Conservation (phyloP, 768 basidiomycete genomes). For the Russula lepida region DNA sequence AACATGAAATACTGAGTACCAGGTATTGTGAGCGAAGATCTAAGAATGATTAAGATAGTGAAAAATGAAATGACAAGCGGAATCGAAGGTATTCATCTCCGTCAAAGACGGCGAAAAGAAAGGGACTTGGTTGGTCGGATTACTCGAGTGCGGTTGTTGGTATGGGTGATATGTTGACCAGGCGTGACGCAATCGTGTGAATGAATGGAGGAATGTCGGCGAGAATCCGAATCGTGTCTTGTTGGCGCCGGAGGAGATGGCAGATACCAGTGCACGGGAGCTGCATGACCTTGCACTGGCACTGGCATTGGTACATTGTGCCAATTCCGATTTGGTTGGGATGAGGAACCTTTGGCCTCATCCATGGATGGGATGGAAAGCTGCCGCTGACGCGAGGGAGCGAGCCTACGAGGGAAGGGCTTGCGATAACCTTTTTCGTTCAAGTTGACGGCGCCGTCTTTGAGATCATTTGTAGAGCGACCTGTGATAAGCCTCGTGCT, state of each 20-base stretch:
- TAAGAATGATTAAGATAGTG: not conserved
- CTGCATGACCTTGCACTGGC: not conserved
- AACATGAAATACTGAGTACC: not conserved
- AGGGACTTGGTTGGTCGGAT: not conserved
- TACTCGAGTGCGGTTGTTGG: not conserved
- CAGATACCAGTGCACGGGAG: not conserved
- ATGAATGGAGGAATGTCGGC: not conserved
- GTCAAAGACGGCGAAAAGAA: not conserved
- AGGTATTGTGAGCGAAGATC: not conserved
- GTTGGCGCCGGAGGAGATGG: not conserved
- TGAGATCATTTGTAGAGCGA: slow-evolving; percentile 31
- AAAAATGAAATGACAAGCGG: not conserved
- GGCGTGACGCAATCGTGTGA: not conserved
- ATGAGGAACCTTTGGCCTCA: slow-evolving; percentile 30
- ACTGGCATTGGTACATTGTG: not conserved
- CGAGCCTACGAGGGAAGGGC: slow-evolving; percentile 55
- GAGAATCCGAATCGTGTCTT: not conserved
- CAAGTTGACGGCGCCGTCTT: slow-evolving; percentile 57
- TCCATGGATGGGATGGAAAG: slow-evolving; percentile 53
- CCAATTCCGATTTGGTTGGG: not conserved
- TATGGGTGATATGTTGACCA: not conserved
- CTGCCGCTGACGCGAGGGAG: slow-evolving; percentile 56
- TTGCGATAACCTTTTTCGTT: slow-evolving; percentile 55
- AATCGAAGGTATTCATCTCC: not conserved
- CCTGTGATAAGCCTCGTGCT: slow-evolving; percentile 58